Evolutionary conservation across 2,329 filamentous ascomycete species (phyloP).

Genomic region (Fusarium palustre): DNA sequence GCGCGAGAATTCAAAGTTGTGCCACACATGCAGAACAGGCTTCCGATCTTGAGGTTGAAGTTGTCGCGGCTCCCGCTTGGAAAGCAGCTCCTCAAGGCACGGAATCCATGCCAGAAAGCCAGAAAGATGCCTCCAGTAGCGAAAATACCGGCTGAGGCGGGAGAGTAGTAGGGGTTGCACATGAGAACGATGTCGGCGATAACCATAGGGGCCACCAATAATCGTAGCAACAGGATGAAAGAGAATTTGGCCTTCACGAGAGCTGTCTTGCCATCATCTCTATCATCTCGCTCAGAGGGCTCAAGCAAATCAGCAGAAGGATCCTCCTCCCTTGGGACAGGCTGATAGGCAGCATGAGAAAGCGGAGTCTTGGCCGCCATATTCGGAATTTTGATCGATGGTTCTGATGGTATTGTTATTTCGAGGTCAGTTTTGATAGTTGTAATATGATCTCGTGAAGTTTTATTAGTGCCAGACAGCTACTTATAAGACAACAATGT

Average conservation of each 20-base stretch:
- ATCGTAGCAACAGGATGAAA: conserved; percentile 28
- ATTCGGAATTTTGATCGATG: not conserved
- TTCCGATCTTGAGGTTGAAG: conserved; percentile 43
- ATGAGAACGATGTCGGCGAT: conserved; percentile 36
- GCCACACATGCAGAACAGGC: conserved; percentile 38
- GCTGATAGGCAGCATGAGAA: conserved; percentile 22
- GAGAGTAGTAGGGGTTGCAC: not conserved
- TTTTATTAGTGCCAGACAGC: not conserved
- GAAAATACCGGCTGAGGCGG: conserved; percentile 20
- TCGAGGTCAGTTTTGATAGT: not conserved
- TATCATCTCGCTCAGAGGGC: conserved; percentile 13
- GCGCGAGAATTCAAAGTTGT: not conserved
- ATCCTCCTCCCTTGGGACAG: conserved; percentile 39
- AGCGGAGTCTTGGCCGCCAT: conserved; percentile 36
- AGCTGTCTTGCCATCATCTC: conserved; percentile 24
- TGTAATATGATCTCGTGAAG: not conserved
- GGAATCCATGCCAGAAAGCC: conserved; percentile 25
- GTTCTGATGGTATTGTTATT: not conserved
- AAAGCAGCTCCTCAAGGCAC: conserved; percentile 19
- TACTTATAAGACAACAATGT: conserved; percentile 22
- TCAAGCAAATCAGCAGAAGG: conserved; percentile 28
- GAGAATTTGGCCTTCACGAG: conserved; percentile 34
- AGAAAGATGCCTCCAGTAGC: conserved; percentile 26
- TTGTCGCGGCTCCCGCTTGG: conserved; percentile 21
- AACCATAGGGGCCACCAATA: conserved; percentile 24